Evolutionary conservation across 495 filamentous ascomycete species (phyloP).

Genomic region (Daldinia bambusicola): DNA sequence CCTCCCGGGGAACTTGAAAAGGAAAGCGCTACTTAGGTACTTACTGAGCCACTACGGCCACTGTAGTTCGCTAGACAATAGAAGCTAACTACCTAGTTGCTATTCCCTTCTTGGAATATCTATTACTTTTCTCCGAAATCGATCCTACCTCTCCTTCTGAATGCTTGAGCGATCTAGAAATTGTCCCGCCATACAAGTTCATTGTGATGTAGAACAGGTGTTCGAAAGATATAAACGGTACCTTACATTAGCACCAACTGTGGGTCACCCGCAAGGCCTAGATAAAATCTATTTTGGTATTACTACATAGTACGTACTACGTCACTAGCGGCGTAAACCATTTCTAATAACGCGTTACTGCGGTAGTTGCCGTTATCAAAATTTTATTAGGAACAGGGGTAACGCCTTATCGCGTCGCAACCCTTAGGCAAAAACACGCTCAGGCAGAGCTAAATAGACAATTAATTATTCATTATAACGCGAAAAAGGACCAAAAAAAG

Average conservation of each 20-base stretch:
- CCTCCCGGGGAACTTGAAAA: conserved; percentile 6
- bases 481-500: not conserved
- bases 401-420: conserved; percentile 27
- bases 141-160: not conserved
- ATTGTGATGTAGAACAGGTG: conserved; percentile 4
- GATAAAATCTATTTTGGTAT: conserved; percentile 14
- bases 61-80: conserved; percentile 8
- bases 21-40: not conserved
- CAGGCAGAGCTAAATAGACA: not conserved
- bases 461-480: conserved; percentile 22
- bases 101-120: not conserved
- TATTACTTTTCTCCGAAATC: not conserved
- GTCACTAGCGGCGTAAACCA: conserved; percentile 1
- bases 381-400: conserved; percentile 1
- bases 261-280: conserved; percentile 9
- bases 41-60: not conserved
- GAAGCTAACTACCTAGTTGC: conserved; percentile 10
- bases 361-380: conserved; percentile 1
- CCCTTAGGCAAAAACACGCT: conserved; percentile 18
- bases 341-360: conserved; percentile 17
- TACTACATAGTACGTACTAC: conserved; percentile 8
- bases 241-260: conserved; percentile 27
- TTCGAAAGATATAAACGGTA: conserved; percentile 17
- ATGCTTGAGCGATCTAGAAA: not conserved
- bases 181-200: conserved; percentile 1